Base-by-base conservation (phyloP, 331 rosid species). In the Prunus yedoensis region DNA sequence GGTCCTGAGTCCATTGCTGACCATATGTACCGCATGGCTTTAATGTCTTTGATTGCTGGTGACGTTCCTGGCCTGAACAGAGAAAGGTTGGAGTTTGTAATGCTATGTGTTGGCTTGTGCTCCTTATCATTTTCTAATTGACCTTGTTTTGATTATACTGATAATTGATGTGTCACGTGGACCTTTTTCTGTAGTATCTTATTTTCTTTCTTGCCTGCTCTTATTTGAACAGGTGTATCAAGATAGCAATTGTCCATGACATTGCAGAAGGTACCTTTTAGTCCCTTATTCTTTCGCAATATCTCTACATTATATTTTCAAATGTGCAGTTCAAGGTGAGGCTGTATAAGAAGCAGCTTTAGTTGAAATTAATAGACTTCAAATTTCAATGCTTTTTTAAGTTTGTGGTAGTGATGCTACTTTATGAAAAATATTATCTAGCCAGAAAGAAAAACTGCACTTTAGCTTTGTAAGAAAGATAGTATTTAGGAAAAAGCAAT, bases 171-270 rank as follows among this genome's bases (percentile, higher is more conserved):
- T 17, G 9, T 5, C 9, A 30, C 27, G 10, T 17, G 27, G 28
- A 35, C 50, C 15, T 64, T 64, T 64, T 16, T 62, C 25, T 62
- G 23, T 63, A 32, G 47, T 75, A 11, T 38, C 45, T 75, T 35
- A 49, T 35, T 18, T 32, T 23, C 62, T 81, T 79, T 78, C 63
- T 63, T 35, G 71, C 77, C 25, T 77, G 45, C 53, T 21, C 12
- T 54, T 25, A 25, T 67, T 66, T 80, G n/a, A 76, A 77, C 91
- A 91, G 98, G 89, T 90, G 97, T 76, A 90, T 86, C 69, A 94
- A 94, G 92, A 89, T 94, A 60, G 96, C 97, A 32, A 87, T 94
- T 21, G 93, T 94, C 83, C 97, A 94, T 80, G 98, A 94, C 83
- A 94, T 91, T 77, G 98, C 97, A 2, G 97, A 94, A 89, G 98